Evolutionary conservation across 441 rosid genomes (phyloP), one percentile per base, ranked within the genome.

Genomic region (Flueggea neowawraea): DNA sequence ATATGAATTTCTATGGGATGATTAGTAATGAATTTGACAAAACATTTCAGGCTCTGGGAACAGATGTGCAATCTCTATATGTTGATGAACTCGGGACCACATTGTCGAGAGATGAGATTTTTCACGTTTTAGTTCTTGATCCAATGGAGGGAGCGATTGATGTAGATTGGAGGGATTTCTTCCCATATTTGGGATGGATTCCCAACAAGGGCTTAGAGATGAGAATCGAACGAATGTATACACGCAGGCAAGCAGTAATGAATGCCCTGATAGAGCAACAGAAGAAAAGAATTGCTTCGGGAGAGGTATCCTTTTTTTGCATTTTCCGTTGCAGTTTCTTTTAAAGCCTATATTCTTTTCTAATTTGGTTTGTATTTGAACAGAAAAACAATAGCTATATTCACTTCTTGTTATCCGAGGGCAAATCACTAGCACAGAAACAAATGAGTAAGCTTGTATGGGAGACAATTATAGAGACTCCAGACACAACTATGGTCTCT

Each of bases 131-230:
- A 64, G 97, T 91, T 52, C 64, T 62, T 57, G 96, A 89, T 65
- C 78, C 84, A 71, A 87, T 91, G 94, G 88, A 78, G 32, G 95
- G 90, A 14, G 92, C 94, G 3, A 69, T 91, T 49, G 95, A 87
- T 32, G 97, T 89, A 54, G 97, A 94, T 57, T 91, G 97, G 95
- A 83, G 97, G 62, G 99, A 94, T 71, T 94, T 90, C 87, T 94
- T 94, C 73, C 95, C 99, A 2, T 86, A 87, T 72, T 62, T 91
- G 58, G 79, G 66, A 77, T 94, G 98, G 97, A 50, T 90, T 71
- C 95, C 98, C 0, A 90, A 83, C 64, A 77, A 66, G 52, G 68
- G 71, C 22, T 71, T 78, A 3, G 90, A 84, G 70, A 45, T 16
- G 49, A 91, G 75, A 71, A 80, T 91, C 62, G 64, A 73, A 31